These are phyloP conservation scores for Xylariaceae sp. DNA, from an alignment of 2,329 filamentous ascomycete species.

Conservation along the genomic window DNA sequence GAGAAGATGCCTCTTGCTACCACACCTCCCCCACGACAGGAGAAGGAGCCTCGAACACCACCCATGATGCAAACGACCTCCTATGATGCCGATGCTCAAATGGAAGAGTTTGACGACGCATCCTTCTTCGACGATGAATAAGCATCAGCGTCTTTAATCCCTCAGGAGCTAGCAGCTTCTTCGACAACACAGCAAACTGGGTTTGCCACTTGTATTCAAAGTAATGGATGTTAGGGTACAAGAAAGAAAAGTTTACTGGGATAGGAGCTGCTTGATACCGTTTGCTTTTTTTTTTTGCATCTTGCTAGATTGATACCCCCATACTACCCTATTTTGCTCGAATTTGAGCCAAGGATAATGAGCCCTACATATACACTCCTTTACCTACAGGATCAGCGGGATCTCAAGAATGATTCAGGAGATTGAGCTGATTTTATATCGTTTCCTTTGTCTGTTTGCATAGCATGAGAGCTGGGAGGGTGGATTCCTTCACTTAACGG, in stretches of 20 bases:
- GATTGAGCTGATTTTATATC: constrained; percentile 3
- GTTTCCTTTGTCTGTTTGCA: constrained; percentile 20
- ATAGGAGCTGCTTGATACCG: constrained; percentile 15
- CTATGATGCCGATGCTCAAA: constrained; percentile 60
- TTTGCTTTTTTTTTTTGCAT: constrained; percentile 19
- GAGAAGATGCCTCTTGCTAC: constrained; percentile 38
- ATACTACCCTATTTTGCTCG: constrained; percentile 9
- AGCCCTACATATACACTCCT: constrained; percentile 15
- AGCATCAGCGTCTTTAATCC: constrained; percentile 1
- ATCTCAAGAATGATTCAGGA: constrained; percentile 14
- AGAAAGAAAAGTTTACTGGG: background rate
- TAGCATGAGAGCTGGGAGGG: constrained; percentile 10
- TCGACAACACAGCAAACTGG: too few species aligned
- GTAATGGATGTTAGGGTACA: too few species aligned
- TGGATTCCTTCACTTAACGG: constrained; percentile 11
- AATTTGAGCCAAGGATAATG: constrained; percentile 11
- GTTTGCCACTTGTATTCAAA: too few species aligned
- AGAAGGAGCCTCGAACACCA: constrained; percentile 50
- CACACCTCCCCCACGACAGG: constrained; percentile 42
- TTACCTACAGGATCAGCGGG: constrained; percentile 2
- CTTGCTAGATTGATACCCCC: constrained; percentile 21
- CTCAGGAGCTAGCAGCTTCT: too few species aligned
- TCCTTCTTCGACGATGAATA: constrained; percentile 55
- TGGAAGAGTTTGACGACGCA: constrained; percentile 56
- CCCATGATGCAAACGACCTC: constrained; percentile 56